phyloP scores from a whole-genome alignment of 1,139 yeast genomes.

The Debaryomyces nepalensis region DNA sequence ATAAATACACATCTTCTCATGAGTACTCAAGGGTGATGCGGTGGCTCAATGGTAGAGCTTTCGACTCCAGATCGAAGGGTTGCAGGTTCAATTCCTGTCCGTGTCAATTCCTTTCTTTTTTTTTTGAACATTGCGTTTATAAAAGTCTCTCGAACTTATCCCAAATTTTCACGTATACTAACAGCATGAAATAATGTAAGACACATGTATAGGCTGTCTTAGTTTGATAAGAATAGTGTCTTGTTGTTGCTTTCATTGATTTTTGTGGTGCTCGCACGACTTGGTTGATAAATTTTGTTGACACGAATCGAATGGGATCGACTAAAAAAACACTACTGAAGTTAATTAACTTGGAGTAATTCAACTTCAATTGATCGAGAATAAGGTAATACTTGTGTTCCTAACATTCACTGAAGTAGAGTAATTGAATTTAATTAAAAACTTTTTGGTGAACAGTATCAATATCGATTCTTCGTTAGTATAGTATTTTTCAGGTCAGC shows the following conservation, averaged over 20 bases:
- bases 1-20: too few species aligned
- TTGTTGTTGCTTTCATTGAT: background rate
- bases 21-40: conserved; percentile 67
- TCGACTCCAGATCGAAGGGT: conserved; percentile 68
- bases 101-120: conserved; percentile 31
- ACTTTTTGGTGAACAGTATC: background rate
- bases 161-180: too few species aligned
- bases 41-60: conserved; percentile 95
- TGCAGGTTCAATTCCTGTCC: conserved; percentile 45
- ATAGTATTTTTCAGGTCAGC: conserved; percentile 1
- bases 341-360: conserved; percentile 7
- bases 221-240: too few species aligned
- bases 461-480: background rate
- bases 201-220: too few species aligned
- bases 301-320: conserved; percentile 17
- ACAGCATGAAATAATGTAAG: too few species aligned
- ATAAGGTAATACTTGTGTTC: conserved; percentile 2
- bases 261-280: conserved; percentile 12
- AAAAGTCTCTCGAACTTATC: conserved; percentile 1
- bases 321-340: conserved; percentile 8
- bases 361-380: conserved; percentile 7
- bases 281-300: conserved; percentile 14
- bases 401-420: background rate
- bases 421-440: background rate
- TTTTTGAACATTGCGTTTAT: conserved; percentile 5